Conservation (phyloP, 1,284 basidiomycete genomes). For the Ganoderma sinense region DNA sequence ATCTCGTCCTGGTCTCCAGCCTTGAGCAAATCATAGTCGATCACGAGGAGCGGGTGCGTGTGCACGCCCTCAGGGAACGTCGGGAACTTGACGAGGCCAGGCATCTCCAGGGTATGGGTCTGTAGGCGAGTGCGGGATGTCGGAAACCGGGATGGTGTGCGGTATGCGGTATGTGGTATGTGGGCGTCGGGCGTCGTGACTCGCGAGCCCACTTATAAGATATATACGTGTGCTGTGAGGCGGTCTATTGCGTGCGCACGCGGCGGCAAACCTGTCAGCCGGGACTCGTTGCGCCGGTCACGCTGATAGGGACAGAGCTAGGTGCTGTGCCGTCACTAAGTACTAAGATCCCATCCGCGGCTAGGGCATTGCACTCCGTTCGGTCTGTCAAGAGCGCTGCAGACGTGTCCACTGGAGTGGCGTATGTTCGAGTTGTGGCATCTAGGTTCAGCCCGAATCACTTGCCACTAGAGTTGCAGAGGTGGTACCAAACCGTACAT, state of each 20-base stretch:
- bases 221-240: neutral
- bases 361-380: neutral
- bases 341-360: neutral
- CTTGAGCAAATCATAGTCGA: constrained; percentile 41
- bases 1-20: constrained; percentile 35
- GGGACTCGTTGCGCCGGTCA: neutral
- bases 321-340: neutral
- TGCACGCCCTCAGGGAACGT: constrained; percentile 43
- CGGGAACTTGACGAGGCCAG: constrained; percentile 21
- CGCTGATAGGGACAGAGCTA: neutral
- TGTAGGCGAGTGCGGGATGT: constrained; percentile 6
- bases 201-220: neutral
- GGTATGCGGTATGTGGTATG: neutral
- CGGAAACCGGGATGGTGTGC: neutral
- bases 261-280: neutral
- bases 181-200: neutral
- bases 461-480: neutral
- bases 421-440: neutral
- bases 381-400: neutral
- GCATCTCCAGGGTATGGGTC: constrained; percentile 1
- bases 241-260: neutral
- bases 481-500: neutral
- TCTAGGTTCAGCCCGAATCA: neutral
- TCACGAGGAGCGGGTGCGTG: constrained; percentile 41
- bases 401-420: neutral